Evolutionary conservation across 805 yeast genomes (phyloP), one percentile per base, ranked within the genome.

Genomic region (Cyberlindnera xylosilytica): DNA sequence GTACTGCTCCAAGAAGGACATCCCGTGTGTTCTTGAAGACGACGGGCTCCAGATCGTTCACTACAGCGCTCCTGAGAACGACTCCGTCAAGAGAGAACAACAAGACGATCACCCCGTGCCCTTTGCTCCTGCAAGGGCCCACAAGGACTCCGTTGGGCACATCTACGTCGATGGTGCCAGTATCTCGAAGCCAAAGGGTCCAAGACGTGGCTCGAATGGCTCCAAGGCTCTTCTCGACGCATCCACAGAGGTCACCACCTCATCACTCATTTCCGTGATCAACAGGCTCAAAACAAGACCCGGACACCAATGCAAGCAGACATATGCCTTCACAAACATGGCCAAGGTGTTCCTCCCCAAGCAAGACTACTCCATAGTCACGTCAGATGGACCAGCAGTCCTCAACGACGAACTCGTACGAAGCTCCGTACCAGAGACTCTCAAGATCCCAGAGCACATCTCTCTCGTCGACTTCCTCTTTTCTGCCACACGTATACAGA

Each of bases 361-460:
- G 12, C 30, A 18, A 11, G n/a, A 37, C 29, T 10, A 22, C 13
- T 22, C 27, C 5, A 20, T 16, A 2, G 13, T 18, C 12, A 9
- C 43, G n/a, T 13, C 4, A 6, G 16, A 6, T 12, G 30, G 12
- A 11, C 38, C 31, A 5, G 26, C 36, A 4, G 34, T 44, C 15
- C 13, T 39, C 7, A 32, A 36, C 4, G 41, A 39, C 16, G 47
- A 39, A 34, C 33, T 44, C 13, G 28, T 39, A 10, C 20, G 41
- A 13, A 44, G 47, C 20, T 39, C 44, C 6, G 34, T 44, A 12
- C 44, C 47, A 16, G 47, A 44, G 19, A 39, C 47, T 11, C 36
- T 44, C 18, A 39, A 40, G 27, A 39, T 44, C 26, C 47, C 47
- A 4, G 47, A 44, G 30, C 30, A 39, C 26, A 19, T 44, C 10